Evolutionary conservation across 176 grass and related monocot species (phyloP), one percentile per base, ranked within the genome.

Genomic region (Musa schizocarpa): DNA sequence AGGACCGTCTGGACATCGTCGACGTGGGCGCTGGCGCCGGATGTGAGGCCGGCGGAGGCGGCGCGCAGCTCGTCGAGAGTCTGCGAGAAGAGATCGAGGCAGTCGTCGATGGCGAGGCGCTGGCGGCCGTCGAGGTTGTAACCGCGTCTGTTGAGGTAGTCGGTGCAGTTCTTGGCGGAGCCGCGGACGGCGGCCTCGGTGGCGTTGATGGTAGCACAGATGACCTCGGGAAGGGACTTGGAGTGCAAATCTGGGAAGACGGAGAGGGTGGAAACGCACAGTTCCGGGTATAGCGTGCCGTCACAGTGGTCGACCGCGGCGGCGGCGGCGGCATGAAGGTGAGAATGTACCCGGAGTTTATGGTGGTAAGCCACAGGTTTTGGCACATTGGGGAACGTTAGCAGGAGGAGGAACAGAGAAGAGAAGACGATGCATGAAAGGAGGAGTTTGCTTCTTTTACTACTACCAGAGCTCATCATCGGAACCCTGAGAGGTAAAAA

Each of bases 211-310:
- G 62, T 23, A 10, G 62, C 62, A 20, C 62, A 64, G 62, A 64
- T 64, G 62, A 64, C 62, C 9, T 64, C 62, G 62, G n/a, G 62
- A 20, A 64, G 62, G 62, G 62, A 25, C 62, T 64, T 64, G 62
- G 17, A 2, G n/a, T 64, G 62, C n/a, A 64, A 23, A 64, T 64
- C 62, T 11, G 62, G 62, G 21, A 64, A 12, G 62, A 23, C n/a
- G 9, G 62, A 64, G 62, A 64, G 62, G 21, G n/a, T 64, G 62
- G 62, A 64, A 20, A 20, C 62, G n/a, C 62, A 64, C 21, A 64
- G 62, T 11, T 64, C 62, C 11, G n/a, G 62, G 62, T 64, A 64
- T 10, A 64, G 62, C 19, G 62, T 64, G 62, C 62, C 62, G 2
- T 64, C 62, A 10, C 62, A 64, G 62, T 64, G 62, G 21, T 64